Evolutionary conservation across 768 basidiomycete species (phyloP).

Genomic region (Russula abietina): DNA sequence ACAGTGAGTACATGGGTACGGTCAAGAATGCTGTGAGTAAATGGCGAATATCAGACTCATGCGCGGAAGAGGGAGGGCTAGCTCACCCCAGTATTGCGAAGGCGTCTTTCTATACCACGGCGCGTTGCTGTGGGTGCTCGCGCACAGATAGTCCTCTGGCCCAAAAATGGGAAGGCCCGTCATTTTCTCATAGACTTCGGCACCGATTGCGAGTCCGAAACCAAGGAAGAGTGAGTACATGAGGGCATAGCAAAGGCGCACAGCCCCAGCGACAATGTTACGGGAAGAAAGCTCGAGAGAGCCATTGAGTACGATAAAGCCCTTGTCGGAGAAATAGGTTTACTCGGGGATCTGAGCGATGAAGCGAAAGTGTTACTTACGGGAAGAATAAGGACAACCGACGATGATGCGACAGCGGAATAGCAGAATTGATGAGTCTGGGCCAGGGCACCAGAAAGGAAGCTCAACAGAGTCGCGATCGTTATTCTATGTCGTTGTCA

Average conservation of each 20-base stretch:
- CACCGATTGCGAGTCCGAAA: constrained; percentile 79
- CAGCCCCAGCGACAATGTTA: constrained; percentile 79
- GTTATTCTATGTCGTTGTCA: constrained; percentile 48
- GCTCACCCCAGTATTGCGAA: constrained; percentile 62
- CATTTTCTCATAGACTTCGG: constrained; percentile 57
- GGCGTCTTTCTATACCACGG: constrained; percentile 75
- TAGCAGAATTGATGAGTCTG: constrained; percentile 69
- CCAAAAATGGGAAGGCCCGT: constrained; percentile 41
- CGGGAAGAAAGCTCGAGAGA: constrained; percentile 74
- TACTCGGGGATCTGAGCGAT: not conserved
- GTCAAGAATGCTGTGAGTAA: constrained; percentile 52
- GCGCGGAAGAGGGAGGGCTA: not conserved
- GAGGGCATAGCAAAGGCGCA: constrained; percentile 72
- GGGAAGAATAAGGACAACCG: constrained; percentile 75
- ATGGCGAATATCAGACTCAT: not conserved
- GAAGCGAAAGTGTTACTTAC: constrained; percentile 34
- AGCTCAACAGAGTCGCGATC: constrained; percentile 72
- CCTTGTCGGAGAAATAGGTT: constrained; percentile 31
- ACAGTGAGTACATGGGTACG: constrained; percentile 63
- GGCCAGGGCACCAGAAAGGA: constrained; percentile 69
- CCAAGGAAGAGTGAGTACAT: constrained; percentile 75
- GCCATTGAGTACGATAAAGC: constrained; percentile 65
- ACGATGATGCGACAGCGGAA: constrained; percentile 68
- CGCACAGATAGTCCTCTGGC: constrained; percentile 56
- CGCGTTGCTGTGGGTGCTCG: constrained; percentile 48